Evolutionary conservation across 495 filamentous ascomycete genomes (phyloP), one percentile per base, ranked within the genome.

Genomic region (Amniculicola lignicola): DNA sequence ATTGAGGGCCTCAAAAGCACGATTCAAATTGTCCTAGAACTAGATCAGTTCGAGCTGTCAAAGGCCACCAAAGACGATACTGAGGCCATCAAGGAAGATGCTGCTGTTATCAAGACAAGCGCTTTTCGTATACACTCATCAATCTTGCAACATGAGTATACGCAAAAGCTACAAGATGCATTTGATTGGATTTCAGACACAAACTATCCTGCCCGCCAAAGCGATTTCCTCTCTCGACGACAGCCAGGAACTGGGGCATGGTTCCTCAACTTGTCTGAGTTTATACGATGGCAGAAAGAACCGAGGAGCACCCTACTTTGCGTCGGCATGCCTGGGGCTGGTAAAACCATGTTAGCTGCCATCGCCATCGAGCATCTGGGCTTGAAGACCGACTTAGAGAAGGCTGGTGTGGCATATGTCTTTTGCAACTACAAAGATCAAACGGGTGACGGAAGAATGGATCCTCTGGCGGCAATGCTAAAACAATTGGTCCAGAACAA

Each of bases 371-470:
- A 73, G 10, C 40, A 70, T 37, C 61, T 74, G 5, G 15, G 14
- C 1, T 10, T 3, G 18, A 5, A 4, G 12, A 1, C 1, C 9
- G 19, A 11, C 11, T 25, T 37, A 16, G 14, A 3, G 1, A 1
- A 16, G 3, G 35, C 49, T 35, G 65, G 66, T 5, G 50, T 79
- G 38, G 70, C 70, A 4, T 75, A 69, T 43, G 6, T 77, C 40
- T 79, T 70, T 51, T 77, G 66, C 59, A 70, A 68, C 42, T 78
- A 66, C 52, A 56, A 67, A 23, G 46, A 51, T 7, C 58, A 71
- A 27, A 36, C 62, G 3, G 65, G 70, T n/a, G 72, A 76, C 61
- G 72, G 53, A 4, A 37, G 55, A 1, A 16, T 41, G 5, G 44
- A 59, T 23, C 46, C 77, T 12, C 56, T 77, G 3, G 60, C 55